Evolutionary conservation across 176 grass and related monocot species (phyloP).

Genomic region (Bothriochloa decipiens): DNA sequence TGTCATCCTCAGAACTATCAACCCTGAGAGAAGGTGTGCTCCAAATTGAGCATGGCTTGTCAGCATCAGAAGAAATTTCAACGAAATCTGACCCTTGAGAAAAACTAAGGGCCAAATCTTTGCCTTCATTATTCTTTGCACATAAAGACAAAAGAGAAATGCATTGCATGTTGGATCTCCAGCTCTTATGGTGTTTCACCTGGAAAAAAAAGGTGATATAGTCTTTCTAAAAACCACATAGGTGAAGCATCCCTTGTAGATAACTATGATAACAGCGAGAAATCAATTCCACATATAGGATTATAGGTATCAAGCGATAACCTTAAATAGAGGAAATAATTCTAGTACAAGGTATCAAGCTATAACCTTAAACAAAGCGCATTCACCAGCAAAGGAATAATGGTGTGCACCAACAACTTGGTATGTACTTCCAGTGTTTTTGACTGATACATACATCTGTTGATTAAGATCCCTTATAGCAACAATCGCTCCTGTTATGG

Average conservation of each 20-base stretch:
- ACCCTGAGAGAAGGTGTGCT: constrained; percentile 46
- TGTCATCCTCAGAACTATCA: constrained; percentile 61
- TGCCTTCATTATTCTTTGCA: constrained; percentile 57
- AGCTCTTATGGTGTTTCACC: constrained; percentile 77
- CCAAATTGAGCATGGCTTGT: constrained; percentile 65
- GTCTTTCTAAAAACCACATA: not conserved
- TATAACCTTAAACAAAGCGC: constrained; percentile 75
- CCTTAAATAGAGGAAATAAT: constrained; percentile 32
- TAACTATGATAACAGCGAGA: constrained; percentile 29
- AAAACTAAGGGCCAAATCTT: constrained; percentile 68
- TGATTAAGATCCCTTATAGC: constrained; percentile 76
- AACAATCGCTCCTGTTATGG: constrained; percentile 74
- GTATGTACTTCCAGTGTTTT: constrained; percentile 60
- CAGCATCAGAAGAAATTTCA: constrained; percentile 56
- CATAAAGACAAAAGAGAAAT: constrained; percentile 76
- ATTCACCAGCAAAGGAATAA: constrained; percentile 77
- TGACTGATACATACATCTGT: constrained; percentile 77
- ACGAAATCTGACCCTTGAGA: constrained; percentile 73
- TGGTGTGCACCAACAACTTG: constrained; percentile 66
- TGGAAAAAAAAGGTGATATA: constrained; percentile 39
- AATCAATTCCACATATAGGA: constrained; percentile 22
- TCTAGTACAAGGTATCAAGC: constrained; percentile 19
- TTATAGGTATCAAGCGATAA: constrained; percentile 37
- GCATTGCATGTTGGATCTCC: constrained; percentile 51
- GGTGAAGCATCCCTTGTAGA: constrained; percentile 16